Evolutionary conservation across 2,329 filamentous ascomycete genomes (phyloP), one percentile per base, ranked within the genome.

Genomic region (Aureobasidium sp.): DNA sequence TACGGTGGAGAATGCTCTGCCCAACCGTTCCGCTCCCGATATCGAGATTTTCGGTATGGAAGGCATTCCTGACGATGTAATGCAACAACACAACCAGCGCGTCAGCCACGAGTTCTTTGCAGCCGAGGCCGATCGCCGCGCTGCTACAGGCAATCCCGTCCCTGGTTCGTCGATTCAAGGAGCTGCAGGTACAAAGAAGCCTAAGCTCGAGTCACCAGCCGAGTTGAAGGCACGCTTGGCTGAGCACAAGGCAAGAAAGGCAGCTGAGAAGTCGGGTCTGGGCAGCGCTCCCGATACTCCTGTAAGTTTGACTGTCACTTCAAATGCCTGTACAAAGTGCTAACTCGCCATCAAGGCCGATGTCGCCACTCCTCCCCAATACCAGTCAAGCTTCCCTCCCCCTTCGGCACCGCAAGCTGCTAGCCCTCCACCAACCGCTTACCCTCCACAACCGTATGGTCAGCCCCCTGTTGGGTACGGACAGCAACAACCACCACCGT

Each of bases 31-130:
- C 66, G 88, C 88, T 63, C 85, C 96, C 63, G 91, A 96, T 63
- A 85, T 96, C 63, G 94, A 99, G 76, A 97, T 99, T 70, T 99
- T 97, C 73, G 94, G 93, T 70, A 97, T 97, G 90, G 91, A 97
- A 74, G 94, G 94, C 71, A 90, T 97, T 41, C 94, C 94, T 3
- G 88, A 91, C 62, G 90, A 96, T 62, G 83, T 95, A 64, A 78
- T 90, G 62, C 84, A 90, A 69, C 84, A 89, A 70, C 92, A 97
- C 79, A 88, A 90, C 71, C 89, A 94, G 75, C 85, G 90, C 69
- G 90, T 97, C 72, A 85, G 91, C 65, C 84, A 90, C 68, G 87
- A 89, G 74, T 96, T 88, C 75, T 93, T 95, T 75, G 86, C 91
- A 72, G 87, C 86, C 30, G 90, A 96, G 75, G 88, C 89, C 62